A percentile compares a stretch with the other conserved stretches of the same genome.
Conservation (phyloP, 257 asterid genomes). For the Salvia hispanica region DNA sequence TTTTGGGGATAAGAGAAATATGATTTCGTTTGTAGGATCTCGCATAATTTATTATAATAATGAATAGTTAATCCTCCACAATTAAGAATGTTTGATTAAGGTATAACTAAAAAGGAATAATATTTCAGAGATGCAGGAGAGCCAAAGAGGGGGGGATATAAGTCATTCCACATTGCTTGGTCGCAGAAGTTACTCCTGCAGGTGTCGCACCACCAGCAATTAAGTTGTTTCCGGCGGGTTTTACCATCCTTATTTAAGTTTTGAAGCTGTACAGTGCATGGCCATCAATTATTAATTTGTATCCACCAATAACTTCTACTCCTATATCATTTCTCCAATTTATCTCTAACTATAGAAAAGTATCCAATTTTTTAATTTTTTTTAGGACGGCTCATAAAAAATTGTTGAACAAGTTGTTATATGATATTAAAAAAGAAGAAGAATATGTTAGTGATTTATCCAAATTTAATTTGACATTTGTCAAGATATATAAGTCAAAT, state of each 20-base stretch:
- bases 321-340: conserved; percentile 14
- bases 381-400: too few relatives aligned
- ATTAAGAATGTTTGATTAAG: neutral
- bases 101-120: neutral
- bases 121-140: neutral
- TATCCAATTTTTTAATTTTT: too few relatives aligned
- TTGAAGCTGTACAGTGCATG: conserved; percentile 17
- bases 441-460: too few relatives aligned
- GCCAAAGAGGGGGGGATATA: neutral
- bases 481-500: too few relatives aligned
- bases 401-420: too few relatives aligned
- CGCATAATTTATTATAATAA: too few relatives aligned
- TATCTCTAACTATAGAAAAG: neutral
- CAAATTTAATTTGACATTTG: too few relatives aligned
- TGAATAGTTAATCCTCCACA: too few relatives aligned
- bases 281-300: conserved; percentile 31
- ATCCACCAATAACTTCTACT: conserved; percentile 37
- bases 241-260: conserved; percentile 37
- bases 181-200: conserved; percentile 19
- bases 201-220: conserved; percentile 34
- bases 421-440: too few relatives aligned
- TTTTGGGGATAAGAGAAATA: too few relatives aligned
- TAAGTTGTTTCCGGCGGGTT: conserved; percentile 36
- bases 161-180: neutral
- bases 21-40: too few relatives aligned